Conservation (phyloP, 176 grass and related monocot species). For the Cymbopogon citratus region DNA sequence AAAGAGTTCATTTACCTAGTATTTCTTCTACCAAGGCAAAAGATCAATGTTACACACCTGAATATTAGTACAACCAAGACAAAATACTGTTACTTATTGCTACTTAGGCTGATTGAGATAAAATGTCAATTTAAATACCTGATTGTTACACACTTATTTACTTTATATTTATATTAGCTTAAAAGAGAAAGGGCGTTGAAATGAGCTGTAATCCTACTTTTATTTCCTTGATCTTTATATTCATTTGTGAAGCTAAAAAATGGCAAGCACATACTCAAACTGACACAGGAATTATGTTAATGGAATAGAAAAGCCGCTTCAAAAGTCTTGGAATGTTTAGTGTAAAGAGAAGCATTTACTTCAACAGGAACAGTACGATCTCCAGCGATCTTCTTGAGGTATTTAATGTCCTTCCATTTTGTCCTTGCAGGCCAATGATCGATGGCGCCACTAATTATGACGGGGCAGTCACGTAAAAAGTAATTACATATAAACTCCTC, state of each 20-base stretch:
- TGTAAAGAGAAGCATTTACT: constrained; percentile 49
- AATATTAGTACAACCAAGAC: constrained; percentile 6
- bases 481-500: constrained; percentile 87
- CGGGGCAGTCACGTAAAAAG: constrained; percentile 50
- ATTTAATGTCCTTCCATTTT: constrained; percentile 89
- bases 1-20: background rate
- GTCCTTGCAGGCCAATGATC: constrained; percentile 80
- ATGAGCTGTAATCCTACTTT: background rate
- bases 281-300: background rate
- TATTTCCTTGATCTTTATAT: background rate
- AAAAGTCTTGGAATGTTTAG: constrained; percentile 6
- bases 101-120: background rate
- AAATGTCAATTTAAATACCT: background rate
- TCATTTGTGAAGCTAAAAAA: background rate
- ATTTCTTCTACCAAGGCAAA: constrained; percentile 4
- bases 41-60: constrained; percentile 8
- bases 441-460: constrained; percentile 81
- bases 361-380: constrained; percentile 90
- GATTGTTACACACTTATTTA: constrained; percentile 14
- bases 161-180: background rate
- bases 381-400: constrained; percentile 85
- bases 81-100: background rate
- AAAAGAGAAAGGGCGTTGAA: background rate
- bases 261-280: background rate
- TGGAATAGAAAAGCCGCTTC: background rate